Evolutionary conservation across 2,329 filamentous ascomycete genomes (phyloP).

Genomic region (Fusarium praegraminearum): DNA sequence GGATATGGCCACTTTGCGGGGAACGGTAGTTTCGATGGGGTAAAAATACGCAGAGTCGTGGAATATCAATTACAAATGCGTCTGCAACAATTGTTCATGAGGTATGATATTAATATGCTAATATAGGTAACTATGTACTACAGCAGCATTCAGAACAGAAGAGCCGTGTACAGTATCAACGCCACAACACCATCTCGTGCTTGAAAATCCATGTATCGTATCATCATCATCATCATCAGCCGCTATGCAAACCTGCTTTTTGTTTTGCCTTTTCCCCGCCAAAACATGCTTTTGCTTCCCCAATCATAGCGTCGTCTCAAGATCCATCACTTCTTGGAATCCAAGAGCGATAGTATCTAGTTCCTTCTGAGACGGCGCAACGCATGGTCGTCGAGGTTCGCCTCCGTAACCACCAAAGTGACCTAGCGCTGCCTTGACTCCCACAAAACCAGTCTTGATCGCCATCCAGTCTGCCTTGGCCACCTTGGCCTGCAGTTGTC

Average conservation of each 20-base stretch:
- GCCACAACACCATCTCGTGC: constrained; percentile 43
- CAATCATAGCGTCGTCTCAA: constrained; percentile 47
- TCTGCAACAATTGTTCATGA: background rate
- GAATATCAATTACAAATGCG: constrained; percentile 33
- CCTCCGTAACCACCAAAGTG: constrained; percentile 56
- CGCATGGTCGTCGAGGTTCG: constrained; percentile 56
- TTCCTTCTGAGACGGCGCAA: constrained; percentile 50
- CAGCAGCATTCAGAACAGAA: constrained; percentile 11
- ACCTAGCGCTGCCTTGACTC: constrained; percentile 61
- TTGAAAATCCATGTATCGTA: constrained; percentile 34
- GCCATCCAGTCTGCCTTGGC: constrained; percentile 61
- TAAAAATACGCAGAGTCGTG: constrained; percentile 23
- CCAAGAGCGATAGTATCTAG: constrained; percentile 53
- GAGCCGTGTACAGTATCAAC: constrained; percentile 32
- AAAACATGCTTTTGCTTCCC: constrained; percentile 18
- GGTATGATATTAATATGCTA: constrained; percentile 20
- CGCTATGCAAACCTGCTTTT: constrained; percentile 34
- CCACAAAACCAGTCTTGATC: constrained; percentile 62
- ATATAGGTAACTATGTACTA: constrained; percentile 21
- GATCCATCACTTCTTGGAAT: constrained; percentile 52
- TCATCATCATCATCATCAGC: constrained; percentile 37
- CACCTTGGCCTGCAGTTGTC: constrained; percentile 55
- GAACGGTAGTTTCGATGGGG: constrained; percentile 40
- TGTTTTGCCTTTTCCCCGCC: constrained; percentile 10
- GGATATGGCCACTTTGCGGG: constrained; percentile 33